Evolutionary conservation across 371 early-diverging fungal genomes (phyloP).

Genomic region (Rhizopus delemar): DNA sequence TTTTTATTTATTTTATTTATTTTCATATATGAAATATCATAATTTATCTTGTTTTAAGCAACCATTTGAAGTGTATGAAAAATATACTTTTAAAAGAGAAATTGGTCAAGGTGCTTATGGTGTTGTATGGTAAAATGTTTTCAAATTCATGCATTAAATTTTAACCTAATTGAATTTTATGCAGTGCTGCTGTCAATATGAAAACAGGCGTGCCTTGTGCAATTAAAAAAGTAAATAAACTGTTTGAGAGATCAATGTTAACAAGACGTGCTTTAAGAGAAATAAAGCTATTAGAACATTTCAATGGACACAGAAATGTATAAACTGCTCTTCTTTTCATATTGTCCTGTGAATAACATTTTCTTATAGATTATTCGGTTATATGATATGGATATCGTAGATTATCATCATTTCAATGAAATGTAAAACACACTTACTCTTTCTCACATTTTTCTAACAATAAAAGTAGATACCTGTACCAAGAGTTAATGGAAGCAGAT

Average conservation of each 20-base stretch:
- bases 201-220: slow-evolving; percentile 16
- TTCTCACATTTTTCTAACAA: too few species aligned
- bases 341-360: too few species aligned
- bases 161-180: neutral
- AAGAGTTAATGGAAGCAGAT: slow-evolving; percentile 97
- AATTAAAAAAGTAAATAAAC: slow-evolving; percentile 31
- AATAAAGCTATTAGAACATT: slow-evolving; percentile 80
- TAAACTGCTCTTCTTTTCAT: neutral
- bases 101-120: slow-evolving; percentile 17
- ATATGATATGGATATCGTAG: slow-evolving; percentile 49
- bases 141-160: too few species aligned
- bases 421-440: slow-evolving; percentile 51
- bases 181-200: slow-evolving; percentile 12
- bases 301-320: slow-evolving; percentile 86
- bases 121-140: slow-evolving; percentile 8
- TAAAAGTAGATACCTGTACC: slow-evolving; percentile 63
- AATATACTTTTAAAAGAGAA: slow-evolving; percentile 9
- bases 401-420: slow-evolving; percentile 71
- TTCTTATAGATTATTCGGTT: slow-evolving; percentile 72
- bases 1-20: neutral
- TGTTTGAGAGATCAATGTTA: slow-evolving; percentile 76
- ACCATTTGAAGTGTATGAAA: slow-evolving; percentile 7
- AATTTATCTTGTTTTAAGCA: slow-evolving; percentile 3
- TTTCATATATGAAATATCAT: slow-evolving; percentile 8
- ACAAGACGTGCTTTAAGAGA: slow-evolving; percentile 82